These are phyloP conservation scores for Xylaria bambusicola DNA, from an alignment of 495 filamentous ascomycete genomes.

Conservation along the genomic window DNA sequence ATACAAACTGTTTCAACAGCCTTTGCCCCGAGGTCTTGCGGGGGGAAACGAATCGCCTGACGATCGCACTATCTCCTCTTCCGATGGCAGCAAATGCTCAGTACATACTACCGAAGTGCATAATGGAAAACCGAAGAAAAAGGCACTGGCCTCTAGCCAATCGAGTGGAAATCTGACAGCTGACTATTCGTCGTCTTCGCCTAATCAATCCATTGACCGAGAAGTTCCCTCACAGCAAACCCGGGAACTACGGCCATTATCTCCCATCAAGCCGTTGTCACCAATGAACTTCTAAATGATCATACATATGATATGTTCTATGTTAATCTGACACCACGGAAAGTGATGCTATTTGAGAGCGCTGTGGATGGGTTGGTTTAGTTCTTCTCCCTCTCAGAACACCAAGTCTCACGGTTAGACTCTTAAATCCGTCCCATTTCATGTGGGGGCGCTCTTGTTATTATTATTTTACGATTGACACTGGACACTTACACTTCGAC, in stretches of 20 bases:
- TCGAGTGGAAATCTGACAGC: slow-evolving; percentile 34
- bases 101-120: slow-evolving; percentile 28
- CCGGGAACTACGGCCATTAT: slow-evolving; percentile 56
- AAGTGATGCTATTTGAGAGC: slow-evolving; percentile 2
- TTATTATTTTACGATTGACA: background rate
- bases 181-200: slow-evolving; percentile 40
- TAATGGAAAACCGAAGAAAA: slow-evolving; percentile 41
- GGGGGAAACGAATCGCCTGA: slow-evolving; percentile 39
- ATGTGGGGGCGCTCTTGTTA: background rate
- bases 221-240: slow-evolving; percentile 38
- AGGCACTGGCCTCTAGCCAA: slow-evolving; percentile 31
- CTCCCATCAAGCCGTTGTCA: slow-evolving; percentile 70
- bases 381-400: background rate
- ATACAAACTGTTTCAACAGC: slow-evolving; percentile 61
- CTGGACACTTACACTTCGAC: slow-evolving; percentile 1
- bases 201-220: slow-evolving; percentile 46
- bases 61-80: slow-evolving; percentile 65
- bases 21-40: slow-evolving; percentile 39
- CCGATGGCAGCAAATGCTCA: slow-evolving; percentile 60
- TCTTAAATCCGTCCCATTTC: background rate
- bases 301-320: slow-evolving; percentile 1
- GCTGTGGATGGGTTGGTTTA: background rate
- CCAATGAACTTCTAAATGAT: slow-evolving; percentile 59
- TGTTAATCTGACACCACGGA: background rate
- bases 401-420: background rate